Percentiles rank a stretch among this genome's conserved stretches.
These are phyloP conservation scores for Paraphoma sp. DNA, from an alignment of 2,329 filamentous ascomycete species.

Conservation along the genomic window DNA sequence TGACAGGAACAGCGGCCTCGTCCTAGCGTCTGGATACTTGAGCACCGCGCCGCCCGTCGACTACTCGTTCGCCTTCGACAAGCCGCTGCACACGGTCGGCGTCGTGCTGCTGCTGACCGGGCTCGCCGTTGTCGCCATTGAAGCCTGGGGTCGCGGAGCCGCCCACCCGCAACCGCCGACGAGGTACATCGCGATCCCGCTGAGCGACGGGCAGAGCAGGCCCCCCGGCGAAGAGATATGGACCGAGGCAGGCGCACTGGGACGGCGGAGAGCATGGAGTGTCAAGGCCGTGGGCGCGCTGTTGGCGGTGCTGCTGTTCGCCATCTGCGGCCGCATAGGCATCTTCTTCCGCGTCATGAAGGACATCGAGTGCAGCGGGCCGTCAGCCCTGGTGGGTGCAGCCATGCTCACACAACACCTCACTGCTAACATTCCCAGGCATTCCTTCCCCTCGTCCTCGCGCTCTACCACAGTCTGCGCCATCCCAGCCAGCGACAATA, in stretches of 20 bases:
- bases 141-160: constrained; percentile 25
- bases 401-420: not conserved
- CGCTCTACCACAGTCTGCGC: constrained; percentile 39
- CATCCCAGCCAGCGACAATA: constrained; percentile 31
- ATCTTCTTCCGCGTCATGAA: constrained; percentile 37
- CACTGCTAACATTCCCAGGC: constrained; percentile 27
- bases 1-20: constrained; percentile 42
- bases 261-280: constrained; percentile 19
- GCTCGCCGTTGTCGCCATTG: constrained; percentile 36
- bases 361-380: constrained; percentile 41
- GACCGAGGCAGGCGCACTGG: constrained; percentile 29
- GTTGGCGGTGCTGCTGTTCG: constrained; percentile 35
- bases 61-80: constrained; percentile 45
- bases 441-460: constrained; percentile 42
- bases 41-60: constrained; percentile 35
- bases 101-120: constrained; percentile 42
- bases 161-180: constrained; percentile 24
- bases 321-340: constrained; percentile 40
- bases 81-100: constrained; percentile 42
- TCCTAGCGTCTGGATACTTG: constrained; percentile 43
- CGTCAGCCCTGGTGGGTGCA: constrained; percentile 31
- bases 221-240: constrained; percentile 33
- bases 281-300: constrained; percentile 31
- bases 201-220: constrained; percentile 30
- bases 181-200: constrained; percentile 40